Conservation (phyloP, 176 grass and related monocot genomes). For the Phragmites australis region DNA sequence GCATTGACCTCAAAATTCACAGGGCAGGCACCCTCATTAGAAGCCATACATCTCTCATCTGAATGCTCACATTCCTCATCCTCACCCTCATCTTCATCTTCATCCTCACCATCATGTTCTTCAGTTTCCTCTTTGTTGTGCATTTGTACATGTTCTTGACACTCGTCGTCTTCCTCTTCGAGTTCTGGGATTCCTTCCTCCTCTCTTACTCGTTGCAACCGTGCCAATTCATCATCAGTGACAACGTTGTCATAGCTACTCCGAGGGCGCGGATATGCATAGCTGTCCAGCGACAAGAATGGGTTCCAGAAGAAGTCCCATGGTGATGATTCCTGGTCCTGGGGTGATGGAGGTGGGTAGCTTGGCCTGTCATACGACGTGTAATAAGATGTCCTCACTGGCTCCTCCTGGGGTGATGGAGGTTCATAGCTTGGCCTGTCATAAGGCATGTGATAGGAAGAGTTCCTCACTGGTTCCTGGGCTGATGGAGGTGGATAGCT, state of each 20-base stretch:
- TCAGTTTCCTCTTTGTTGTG: conserved; percentile 47
- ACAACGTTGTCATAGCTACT: conserved; percentile 56
- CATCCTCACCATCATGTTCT: conserved; percentile 24
- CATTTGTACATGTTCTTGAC: conserved; percentile 46
- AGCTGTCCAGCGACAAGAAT: conserved; percentile 68
- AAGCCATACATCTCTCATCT: conserved; percentile 43
- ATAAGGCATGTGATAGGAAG: conserved; percentile 46
- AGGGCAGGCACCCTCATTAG: conserved; percentile 28
- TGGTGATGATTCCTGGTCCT: conserved; percentile 62
- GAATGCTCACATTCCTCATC: conserved; percentile 42
- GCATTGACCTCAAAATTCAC: conserved; percentile 42
- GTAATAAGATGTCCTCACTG: conserved; percentile 61
- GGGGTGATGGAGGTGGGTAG: conserved; percentile 61
- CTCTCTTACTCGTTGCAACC: conserved; percentile 79
- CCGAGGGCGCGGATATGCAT: conserved; percentile 58
- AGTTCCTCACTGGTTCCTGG: conserved; percentile 66
- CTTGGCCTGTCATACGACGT: conserved; percentile 51
- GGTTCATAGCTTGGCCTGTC: conserved; percentile 46
- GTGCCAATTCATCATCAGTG: conserved; percentile 80
- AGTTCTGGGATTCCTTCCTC: conserved; percentile 99
- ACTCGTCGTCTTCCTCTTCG: conserved; percentile 75
- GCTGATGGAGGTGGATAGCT: conserved; percentile 50
- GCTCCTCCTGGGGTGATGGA: conserved; percentile 57
- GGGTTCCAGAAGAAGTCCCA: conserved; percentile 98
- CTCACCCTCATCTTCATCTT: conserved; percentile 18